Percentiles rank a stretch among this genome's conserved stretches.
Conservation (phyloP, 345 rosid species). For the Limnanthes douglasii region DNA sequence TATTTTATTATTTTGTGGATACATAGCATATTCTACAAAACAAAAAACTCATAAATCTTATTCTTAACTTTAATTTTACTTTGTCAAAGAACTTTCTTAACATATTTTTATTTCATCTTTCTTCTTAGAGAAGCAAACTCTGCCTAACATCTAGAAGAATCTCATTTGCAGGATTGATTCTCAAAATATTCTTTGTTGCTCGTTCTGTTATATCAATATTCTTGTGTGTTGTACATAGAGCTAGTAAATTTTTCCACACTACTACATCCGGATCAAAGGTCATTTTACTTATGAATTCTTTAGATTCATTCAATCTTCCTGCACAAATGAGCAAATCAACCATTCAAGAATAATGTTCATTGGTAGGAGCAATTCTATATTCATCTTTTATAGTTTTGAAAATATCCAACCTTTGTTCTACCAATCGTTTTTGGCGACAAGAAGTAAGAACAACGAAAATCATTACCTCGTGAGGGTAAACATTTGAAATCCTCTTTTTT, state of each 20-base stretch:
- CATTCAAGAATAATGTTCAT: conserved; percentile 53
- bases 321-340: conserved; percentile 75
- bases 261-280: conserved; percentile 39
- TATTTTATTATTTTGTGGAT: conserved; percentile 42
- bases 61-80: conserved; percentile 61
- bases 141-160: conserved; percentile 40
- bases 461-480: conserved; percentile 45
- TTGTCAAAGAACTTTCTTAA: conserved; percentile 55
- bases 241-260: conserved; percentile 53
- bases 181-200: conserved; percentile 46
- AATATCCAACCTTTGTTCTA: conserved; percentile 50
- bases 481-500: conserved; percentile 29
- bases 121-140: conserved; percentile 40
- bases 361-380: conserved; percentile 29
- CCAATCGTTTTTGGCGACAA: conserved; percentile 62
- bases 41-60: conserved; percentile 34
- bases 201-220: conserved; percentile 37
- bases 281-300: conserved; percentile 34
- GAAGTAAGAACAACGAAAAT: conserved; percentile 46
- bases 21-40: conserved; percentile 44
- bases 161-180: conserved; percentile 47
- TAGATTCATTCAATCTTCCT: conserved; percentile 50
- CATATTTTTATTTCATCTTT: conserved; percentile 36
- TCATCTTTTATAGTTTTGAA: conserved; percentile 35
- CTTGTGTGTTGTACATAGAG: conserved; percentile 61